A percentile compares a stretch with the other conserved stretches of the same genome.
phyloP scores from a whole-genome alignment of 176 grass and related monocot species.

The Ensete glaucum region DNA sequence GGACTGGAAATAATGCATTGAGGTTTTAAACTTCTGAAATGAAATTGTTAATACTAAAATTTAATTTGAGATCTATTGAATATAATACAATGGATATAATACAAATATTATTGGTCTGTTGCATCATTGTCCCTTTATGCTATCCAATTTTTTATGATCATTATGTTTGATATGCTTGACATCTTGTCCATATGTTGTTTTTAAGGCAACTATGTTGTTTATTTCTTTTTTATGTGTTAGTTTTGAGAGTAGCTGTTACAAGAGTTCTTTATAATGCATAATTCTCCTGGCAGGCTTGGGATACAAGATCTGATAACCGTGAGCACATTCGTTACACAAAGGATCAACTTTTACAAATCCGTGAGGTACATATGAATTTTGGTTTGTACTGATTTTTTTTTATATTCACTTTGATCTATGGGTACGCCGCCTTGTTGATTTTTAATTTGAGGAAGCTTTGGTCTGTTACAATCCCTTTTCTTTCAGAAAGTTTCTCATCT shows the following conservation, averaged over 20 bases:
- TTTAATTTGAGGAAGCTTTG: not conserved
- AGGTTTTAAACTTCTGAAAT: too few relatives aligned
- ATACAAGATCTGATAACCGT: constrained; percentile 50
- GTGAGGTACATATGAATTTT: constrained; percentile 39
- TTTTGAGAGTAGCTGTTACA: too few relatives aligned
- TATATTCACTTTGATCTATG: not conserved
- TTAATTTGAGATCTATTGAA: too few relatives aligned
- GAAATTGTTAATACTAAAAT: too few relatives aligned
- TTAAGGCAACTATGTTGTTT: not conserved
- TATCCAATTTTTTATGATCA: not conserved
- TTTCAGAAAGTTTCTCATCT: too few relatives aligned
- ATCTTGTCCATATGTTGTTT: not conserved
- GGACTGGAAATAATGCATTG: too few relatives aligned
- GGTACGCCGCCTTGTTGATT: not conserved
- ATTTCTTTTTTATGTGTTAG: not conserved
- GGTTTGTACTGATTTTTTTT: constrained; percentile 10
- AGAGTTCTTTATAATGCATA: not conserved
- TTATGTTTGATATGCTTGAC: not conserved
- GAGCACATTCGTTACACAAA: constrained; percentile 68
- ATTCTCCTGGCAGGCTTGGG: constrained; percentile 46
- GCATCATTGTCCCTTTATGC: not conserved
- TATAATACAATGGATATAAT: too few relatives aligned
- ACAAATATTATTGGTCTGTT: not conserved
- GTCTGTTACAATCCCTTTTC: too few relatives aligned
- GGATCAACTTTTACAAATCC: constrained; percentile 74